These are phyloP conservation scores for Capsicum pubescens DNA, from an alignment of 257 asterid genomes.

Conservation along the genomic window DNA sequence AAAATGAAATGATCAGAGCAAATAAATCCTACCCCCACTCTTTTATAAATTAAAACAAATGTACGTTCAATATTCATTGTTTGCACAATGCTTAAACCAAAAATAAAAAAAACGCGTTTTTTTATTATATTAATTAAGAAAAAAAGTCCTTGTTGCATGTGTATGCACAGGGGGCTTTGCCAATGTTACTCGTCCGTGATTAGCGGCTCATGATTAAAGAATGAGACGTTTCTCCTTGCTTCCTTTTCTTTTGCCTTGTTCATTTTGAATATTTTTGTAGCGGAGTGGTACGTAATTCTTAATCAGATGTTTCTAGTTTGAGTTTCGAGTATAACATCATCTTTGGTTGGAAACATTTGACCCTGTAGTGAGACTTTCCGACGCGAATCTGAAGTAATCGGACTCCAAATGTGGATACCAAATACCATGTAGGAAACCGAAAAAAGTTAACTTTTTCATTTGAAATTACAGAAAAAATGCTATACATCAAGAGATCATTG, in stretches of 20 bases:
- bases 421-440: too few species aligned
- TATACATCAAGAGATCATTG: not conserved
- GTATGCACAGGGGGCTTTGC: not conserved
- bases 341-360: too few species aligned
- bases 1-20: not conserved
- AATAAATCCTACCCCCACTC: not conserved
- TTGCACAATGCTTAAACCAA: too few species aligned
- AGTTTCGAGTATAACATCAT: too few species aligned
- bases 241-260: not conserved
- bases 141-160: not conserved
- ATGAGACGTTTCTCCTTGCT: not conserved
- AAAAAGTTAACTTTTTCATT: not conserved
- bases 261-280: too few species aligned
- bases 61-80: not conserved
- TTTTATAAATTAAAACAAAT: not conserved
- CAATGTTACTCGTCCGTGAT: constrained; percentile 8
- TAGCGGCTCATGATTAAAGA: not conserved
- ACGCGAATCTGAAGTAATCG: too few species aligned
- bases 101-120: not conserved
- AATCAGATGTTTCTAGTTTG: too few species aligned
- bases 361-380: too few species aligned
- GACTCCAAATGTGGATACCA: too few species aligned
- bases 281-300: too few species aligned
- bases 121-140: not conserved
- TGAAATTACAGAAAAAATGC: not conserved